Conservation (phyloP, 345 rosid genomes). For the Heritiera littoralis region DNA sequence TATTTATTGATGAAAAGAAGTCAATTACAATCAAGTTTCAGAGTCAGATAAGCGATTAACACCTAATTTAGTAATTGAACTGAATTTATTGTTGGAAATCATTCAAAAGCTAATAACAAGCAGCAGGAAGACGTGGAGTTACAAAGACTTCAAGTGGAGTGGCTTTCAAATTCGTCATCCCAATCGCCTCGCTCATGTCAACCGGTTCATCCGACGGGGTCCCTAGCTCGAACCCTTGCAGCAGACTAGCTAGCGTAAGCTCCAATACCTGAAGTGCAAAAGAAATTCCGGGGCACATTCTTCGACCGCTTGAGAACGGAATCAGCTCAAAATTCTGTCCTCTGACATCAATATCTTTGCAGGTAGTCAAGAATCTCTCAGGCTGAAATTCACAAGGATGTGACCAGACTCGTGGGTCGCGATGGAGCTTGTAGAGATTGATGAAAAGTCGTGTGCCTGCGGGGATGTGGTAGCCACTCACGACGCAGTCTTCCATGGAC, state of each 20-base stretch:
- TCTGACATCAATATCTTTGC: conserved; percentile 29
- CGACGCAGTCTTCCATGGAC: conserved; percentile 38
- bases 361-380: conserved; percentile 42
- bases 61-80: no score
- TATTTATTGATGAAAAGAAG: no score
- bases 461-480: conserved; percentile 36
- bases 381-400: conserved; percentile 36
- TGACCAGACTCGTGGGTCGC: conserved; percentile 38
- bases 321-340: conserved; percentile 41
- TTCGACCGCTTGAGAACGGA: conserved; percentile 43
- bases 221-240: conserved; percentile 38
- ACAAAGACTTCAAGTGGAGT: conserved; percentile 32
- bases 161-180: conserved; percentile 34
- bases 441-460: conserved; percentile 34
- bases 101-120: not conserved
- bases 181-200: conserved; percentile 32
- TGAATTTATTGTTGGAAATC: not conserved
- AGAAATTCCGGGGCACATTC: conserved; percentile 43
- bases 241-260: conserved; percentile 32
- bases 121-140: conserved; percentile 23
- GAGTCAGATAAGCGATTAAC: no score
- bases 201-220: conserved; percentile 20
- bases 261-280: conserved; percentile 38
- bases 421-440: conserved; percentile 39
- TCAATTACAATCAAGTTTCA: no score